Evolutionary conservation across 139 green algal species (phyloP).

Genomic region (Raphidocelis subcapitata): DNA sequence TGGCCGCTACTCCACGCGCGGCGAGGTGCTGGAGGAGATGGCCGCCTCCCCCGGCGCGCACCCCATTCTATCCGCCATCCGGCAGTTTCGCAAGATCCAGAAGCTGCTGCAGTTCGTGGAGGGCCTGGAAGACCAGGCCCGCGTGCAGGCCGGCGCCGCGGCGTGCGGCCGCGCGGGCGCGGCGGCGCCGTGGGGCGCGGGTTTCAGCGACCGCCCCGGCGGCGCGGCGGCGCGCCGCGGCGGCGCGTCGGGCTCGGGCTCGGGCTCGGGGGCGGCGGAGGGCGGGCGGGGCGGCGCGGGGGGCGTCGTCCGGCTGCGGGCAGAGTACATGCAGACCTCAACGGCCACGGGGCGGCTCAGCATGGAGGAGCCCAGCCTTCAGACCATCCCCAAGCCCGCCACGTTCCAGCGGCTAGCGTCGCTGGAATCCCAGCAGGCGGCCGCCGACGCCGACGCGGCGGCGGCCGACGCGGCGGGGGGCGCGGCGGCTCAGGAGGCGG

Average conservation of each 20-base stretch:
- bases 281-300: neutral
- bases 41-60: slow-evolving; percentile 27
- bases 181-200: slow-evolving; percentile 1
- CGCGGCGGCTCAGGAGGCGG: neutral
- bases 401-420: slow-evolving; percentile 32
- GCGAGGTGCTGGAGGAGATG: slow-evolving; percentile 63
- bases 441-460: neutral
- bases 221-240: neutral
- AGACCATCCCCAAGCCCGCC: slow-evolving; percentile 62
- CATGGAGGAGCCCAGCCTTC: slow-evolving; percentile 68
- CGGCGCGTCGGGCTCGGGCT: neutral
- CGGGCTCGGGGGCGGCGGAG: neutral
- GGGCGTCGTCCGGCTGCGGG: slow-evolving; percentile 50
- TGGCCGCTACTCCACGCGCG: slow-evolving; percentile 36
- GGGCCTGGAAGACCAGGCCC: slow-evolving; percentile 13
- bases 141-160: neutral
- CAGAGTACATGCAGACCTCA: slow-evolving; percentile 69
- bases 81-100: slow-evolving; percentile 62
- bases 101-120: slow-evolving; percentile 60
- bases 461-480: too few relatives aligned
- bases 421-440: slow-evolving; percentile 5
- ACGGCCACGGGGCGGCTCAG: slow-evolving; percentile 74
- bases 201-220: neutral
- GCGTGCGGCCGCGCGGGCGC: neutral
- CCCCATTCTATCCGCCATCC: slow-evolving; percentile 49